A percentile compares a stretch with the other conserved stretches of the same genome.
Evolutionary conservation across 2,329 filamentous ascomycete species (phyloP).

Genomic region (Teratosphaeria zuluensis): DNA sequence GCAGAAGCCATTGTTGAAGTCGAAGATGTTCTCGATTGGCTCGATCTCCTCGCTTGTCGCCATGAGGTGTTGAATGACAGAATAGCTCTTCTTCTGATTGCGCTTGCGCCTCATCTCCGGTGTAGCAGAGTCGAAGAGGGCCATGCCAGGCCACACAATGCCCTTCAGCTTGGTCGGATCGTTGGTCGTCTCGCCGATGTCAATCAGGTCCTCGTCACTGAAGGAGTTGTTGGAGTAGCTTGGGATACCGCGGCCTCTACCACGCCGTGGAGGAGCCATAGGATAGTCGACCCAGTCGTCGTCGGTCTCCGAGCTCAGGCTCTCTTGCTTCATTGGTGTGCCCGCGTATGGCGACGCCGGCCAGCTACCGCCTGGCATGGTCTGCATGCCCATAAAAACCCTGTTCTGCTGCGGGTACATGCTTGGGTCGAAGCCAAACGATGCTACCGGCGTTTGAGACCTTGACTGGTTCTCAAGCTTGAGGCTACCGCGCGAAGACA

Average conservation of each 20-base stretch:
- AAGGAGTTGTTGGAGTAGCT: constrained; percentile 3
- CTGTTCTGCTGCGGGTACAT: constrained; percentile 2
- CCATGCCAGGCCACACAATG: constrained; percentile 67
- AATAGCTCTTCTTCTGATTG: constrained; percentile 69
- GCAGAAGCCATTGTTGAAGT: constrained; percentile 32
- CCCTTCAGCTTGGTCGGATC: constrained; percentile 54
- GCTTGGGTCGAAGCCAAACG: constrained; percentile 8
- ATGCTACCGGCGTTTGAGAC: constrained; percentile 15
- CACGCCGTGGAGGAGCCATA: not conserved
- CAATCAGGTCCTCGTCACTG: constrained; percentile 5
- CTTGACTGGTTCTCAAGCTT: constrained; percentile 18
- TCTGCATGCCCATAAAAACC: constrained; percentile 9
- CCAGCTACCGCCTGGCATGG: constrained; percentile 28
- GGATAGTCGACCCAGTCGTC: constrained; percentile 6
- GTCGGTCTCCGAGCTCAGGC: constrained; percentile 11
- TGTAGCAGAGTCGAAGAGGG: constrained; percentile 70
- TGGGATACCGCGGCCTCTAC: constrained; percentile 3
- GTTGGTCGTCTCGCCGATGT: constrained; percentile 14
- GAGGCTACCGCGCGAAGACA: constrained; percentile 13
- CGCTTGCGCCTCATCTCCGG: constrained; percentile 62
- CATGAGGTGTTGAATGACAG: constrained; percentile 58
- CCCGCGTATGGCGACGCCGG: constrained; percentile 9
- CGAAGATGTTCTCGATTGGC: constrained; percentile 56
- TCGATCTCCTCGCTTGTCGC: constrained; percentile 54
- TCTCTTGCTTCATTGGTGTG: constrained; percentile 18